Percentiles rank a stretch among this genome's conserved stretches.
phyloP scores from a whole-genome alignment of 176 grass and related monocot species.

The Carex cristatella region DNA sequence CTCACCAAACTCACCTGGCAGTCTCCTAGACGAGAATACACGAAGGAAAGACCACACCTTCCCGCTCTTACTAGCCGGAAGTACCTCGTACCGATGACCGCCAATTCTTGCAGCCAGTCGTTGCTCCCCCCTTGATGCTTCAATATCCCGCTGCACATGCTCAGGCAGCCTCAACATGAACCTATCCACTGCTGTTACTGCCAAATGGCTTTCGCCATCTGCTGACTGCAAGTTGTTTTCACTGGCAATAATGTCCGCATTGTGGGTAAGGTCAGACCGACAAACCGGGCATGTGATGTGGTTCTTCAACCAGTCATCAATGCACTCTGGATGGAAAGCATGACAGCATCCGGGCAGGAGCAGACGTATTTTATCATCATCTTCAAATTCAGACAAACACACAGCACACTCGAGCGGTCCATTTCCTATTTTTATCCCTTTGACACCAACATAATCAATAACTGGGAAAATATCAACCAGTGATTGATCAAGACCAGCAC shows the following conservation, averaged over 20 bases:
- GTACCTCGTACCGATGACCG: slow-evolving; percentile 25
- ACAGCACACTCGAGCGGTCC: slow-evolving; percentile 77
- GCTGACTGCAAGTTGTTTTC: slow-evolving; percentile 17
- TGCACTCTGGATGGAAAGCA: slow-evolving; percentile 70
- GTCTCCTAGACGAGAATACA: slow-evolving; percentile 34
- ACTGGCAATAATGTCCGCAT: slow-evolving; percentile 4
- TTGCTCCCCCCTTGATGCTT: slow-evolving; percentile 35
- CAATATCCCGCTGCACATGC: slow-evolving; percentile 42
- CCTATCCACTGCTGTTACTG: slow-evolving; percentile 22
- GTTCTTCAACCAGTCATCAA: slow-evolving; percentile 63
- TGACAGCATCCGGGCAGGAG: slow-evolving; percentile 58
- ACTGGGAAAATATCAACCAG: slow-evolving; percentile 56
- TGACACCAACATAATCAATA: slow-evolving; percentile 62
- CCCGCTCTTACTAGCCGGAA: slow-evolving; percentile 24
- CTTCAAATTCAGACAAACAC: slow-evolving; percentile 75
- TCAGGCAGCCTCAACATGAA: slow-evolving; percentile 71
- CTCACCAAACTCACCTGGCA: slow-evolving; percentile 10
- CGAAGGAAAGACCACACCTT: slow-evolving; percentile 45
- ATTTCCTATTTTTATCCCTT: slow-evolving; percentile 50
- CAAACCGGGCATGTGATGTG: slow-evolving; percentile 88
- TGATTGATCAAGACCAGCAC: slow-evolving; percentile 33
- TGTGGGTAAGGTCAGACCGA: slow-evolving; percentile 40
- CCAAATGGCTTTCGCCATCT: not conserved
- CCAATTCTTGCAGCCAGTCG: slow-evolving; percentile 43
- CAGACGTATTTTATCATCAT: slow-evolving; percentile 62